Evolutionary conservation across 2,329 filamentous ascomycete species (phyloP).

Genomic region (Ophiostoma fasciatum): DNA sequence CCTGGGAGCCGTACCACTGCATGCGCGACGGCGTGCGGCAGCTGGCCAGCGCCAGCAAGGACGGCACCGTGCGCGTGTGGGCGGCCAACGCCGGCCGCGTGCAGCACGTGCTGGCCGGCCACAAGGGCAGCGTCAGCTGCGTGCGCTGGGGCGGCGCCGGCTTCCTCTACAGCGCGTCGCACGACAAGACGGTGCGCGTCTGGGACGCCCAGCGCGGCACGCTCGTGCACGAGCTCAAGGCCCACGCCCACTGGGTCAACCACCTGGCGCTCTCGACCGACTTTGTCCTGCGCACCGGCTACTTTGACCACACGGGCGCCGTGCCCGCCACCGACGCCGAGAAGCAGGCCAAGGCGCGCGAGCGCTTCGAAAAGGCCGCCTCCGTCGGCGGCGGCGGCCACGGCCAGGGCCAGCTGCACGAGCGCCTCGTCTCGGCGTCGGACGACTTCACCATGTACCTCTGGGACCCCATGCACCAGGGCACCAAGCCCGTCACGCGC

Average conservation of each 20-base stretch:
- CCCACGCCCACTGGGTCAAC: constrained; percentile 89
- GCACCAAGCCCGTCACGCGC: constrained; percentile 72
- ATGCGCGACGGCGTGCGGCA: constrained; percentile 61
- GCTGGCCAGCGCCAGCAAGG: constrained; percentile 78
- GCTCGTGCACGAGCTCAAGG: constrained; percentile 55
- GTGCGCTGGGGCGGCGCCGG: constrained; percentile 92
- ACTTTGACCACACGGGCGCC: constrained; percentile 63
- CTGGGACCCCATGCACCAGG: constrained; percentile 64
- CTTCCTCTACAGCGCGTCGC: constrained; percentile 67
- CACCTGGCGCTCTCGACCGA: constrained; percentile 89
- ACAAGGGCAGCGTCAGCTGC: constrained; percentile 79
- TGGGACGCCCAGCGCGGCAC: constrained; percentile 75
- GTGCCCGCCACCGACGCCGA: constrained; percentile 54
- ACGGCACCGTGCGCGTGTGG: constrained; percentile 80
- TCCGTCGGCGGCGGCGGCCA: too few species aligned
- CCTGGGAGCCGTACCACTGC: constrained; percentile 88
- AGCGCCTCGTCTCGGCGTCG: constrained; percentile 67
- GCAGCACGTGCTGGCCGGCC: constrained; percentile 72
- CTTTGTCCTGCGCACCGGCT: constrained; percentile 72
- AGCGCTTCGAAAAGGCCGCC: constrained; percentile 75
- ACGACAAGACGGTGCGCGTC: constrained; percentile 84
- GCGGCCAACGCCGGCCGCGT: constrained; percentile 62
- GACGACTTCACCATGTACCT: constrained; percentile 96
- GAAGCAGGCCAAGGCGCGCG: constrained; percentile 59
- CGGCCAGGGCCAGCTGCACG: constrained; percentile 64